A percentile compares a stretch with the other conserved stretches of the same genome.
These are phyloP conservation scores for Cocos nucifera DNA, from an alignment of 176 grass and related monocot species.

Conservation along the genomic window DNA sequence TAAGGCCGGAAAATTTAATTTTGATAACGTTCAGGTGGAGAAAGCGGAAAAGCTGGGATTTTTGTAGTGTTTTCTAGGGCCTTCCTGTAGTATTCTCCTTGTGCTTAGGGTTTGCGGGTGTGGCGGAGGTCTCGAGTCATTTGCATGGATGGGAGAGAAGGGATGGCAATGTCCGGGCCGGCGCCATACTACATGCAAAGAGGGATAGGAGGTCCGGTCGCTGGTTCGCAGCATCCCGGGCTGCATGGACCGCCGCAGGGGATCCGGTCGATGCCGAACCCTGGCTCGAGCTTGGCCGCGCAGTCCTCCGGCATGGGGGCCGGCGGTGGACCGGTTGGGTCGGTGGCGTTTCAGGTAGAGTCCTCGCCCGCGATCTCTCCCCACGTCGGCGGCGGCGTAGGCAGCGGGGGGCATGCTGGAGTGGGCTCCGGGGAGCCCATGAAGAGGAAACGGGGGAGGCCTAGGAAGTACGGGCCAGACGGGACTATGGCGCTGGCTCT, in stretches of 20 bases:
- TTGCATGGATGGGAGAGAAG: constrained; percentile 25
- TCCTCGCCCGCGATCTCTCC: background rate
- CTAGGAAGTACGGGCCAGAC: constrained; percentile 18
- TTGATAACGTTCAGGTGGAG: too few species aligned
- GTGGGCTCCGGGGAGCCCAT: background rate
- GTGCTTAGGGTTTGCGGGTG: background rate
- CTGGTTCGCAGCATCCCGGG: constrained; percentile 5
- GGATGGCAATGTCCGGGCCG: constrained; percentile 11
- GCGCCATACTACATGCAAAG: constrained; percentile 17
- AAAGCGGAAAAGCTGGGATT: background rate
- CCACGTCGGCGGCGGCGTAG: background rate
- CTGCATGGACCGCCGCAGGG: constrained; percentile 1
- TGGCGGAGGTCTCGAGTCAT: background rate
- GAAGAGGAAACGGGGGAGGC: constrained; percentile 32
- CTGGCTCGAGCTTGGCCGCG: background rate
- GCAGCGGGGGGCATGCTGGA: background rate
- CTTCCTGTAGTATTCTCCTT: too few species aligned
- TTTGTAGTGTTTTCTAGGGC: too few species aligned
- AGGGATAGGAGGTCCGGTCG: constrained; percentile 1
- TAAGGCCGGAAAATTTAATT: too few species aligned
- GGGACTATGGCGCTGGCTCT: background rate
- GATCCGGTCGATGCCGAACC: constrained; percentile 20
- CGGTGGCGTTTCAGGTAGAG: constrained; percentile 14
- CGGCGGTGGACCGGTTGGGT: background rate
- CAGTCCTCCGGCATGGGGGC: background rate